Conservation (phyloP, 305 asterid genomes). For the Caryopteris hybrid region DNA sequence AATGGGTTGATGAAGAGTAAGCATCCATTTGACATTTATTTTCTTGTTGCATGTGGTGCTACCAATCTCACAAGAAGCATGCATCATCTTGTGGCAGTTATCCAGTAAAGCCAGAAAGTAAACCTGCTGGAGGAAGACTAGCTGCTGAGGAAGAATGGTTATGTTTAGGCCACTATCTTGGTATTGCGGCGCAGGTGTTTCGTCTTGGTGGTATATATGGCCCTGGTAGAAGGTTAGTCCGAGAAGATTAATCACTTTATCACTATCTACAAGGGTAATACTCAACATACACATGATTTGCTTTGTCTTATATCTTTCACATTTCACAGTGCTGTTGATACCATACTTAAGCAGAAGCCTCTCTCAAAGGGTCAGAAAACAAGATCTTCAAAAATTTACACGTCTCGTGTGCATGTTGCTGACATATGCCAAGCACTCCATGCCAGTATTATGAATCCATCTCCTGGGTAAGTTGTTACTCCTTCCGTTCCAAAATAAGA, state of each 20-base stretch:
- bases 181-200: constrained; percentile 57
- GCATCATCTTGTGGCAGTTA: constrained; percentile 39
- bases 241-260: too few species aligned
- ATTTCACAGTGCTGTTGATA: constrained; percentile 72
- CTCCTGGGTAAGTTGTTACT: constrained; percentile 38
- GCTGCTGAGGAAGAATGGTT: constrained; percentile 86
- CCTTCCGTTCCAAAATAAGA: neutral
- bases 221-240: constrained; percentile 82
- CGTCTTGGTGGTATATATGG: constrained; percentile 97
- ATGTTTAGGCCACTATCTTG: constrained; percentile 46
- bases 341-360: constrained; percentile 59
- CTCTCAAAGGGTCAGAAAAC: constrained; percentile 52
- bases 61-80: constrained; percentile 21
- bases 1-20: constrained; percentile 87
- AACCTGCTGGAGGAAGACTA: constrained; percentile 49
- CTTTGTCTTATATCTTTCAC: neutral
- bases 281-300: neutral
- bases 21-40: constrained; percentile 20
- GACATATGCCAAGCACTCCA: constrained; percentile 79
- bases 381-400: constrained; percentile 53
- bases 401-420: constrained; percentile 81
- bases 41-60: constrained; percentile 6
- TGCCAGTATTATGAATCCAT: constrained; percentile 63
- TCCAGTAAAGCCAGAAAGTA: constrained; percentile 44
- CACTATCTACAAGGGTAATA: neutral